Evolutionary conservation across 768 basidiomycete species (phyloP).

Genomic region (Podaxis mareebaensis): DNA sequence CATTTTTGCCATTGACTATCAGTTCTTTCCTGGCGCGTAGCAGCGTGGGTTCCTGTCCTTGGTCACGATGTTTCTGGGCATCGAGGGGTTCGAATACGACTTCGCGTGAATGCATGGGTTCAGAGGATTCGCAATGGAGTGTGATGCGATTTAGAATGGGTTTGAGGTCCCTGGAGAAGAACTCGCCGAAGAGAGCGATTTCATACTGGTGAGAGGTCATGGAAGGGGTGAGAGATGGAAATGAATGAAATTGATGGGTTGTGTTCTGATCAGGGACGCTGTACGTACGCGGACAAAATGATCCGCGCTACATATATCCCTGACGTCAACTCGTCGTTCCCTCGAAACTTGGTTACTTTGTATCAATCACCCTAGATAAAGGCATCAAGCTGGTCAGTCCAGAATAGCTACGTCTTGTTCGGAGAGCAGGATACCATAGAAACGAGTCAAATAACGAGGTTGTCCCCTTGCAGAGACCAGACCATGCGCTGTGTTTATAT

Average conservation of each 20-base stretch:
- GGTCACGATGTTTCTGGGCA: conserved; percentile 60
- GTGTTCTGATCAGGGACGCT: background rate
- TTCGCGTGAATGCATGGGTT: conserved; percentile 73
- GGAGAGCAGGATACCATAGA: background rate
- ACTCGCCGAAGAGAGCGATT: conserved; percentile 81
- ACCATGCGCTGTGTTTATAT: background rate
- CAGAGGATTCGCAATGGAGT: conserved; percentile 76
- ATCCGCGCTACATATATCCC: background rate
- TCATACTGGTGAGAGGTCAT: conserved; percentile 72
- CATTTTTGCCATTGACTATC: conserved; percentile 43
- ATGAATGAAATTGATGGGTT: background rate
- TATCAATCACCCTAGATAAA: background rate
- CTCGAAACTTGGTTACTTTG: background rate
- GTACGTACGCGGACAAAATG: background rate
- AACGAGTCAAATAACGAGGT: background rate
- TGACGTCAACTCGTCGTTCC: background rate
- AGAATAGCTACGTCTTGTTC: background rate
- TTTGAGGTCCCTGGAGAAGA: conserved; percentile 74
- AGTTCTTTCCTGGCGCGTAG: conserved; percentile 78
- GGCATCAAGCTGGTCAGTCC: background rate
- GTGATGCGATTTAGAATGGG: conserved; percentile 81
- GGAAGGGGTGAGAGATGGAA: conserved; percentile 11
- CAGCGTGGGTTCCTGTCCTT: conserved; percentile 63
- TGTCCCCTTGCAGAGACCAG: background rate
- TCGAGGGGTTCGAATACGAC: conserved; percentile 82